Evolutionary conservation across 768 basidiomycete species (phyloP).

Genomic region (Agrocybe praecox): DNA sequence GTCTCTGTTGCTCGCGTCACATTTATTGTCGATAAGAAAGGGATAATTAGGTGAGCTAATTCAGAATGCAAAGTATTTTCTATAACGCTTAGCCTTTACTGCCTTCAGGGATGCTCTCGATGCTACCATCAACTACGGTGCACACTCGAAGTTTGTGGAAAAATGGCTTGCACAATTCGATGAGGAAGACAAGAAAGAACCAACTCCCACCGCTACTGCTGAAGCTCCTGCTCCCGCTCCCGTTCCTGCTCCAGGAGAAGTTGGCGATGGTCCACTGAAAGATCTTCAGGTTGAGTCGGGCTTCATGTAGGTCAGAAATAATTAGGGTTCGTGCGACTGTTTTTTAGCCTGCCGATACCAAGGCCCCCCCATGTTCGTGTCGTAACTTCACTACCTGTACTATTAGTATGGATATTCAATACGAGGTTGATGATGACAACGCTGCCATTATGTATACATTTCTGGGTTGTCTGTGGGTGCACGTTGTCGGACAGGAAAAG

Average conservation of each 20-base stretch:
- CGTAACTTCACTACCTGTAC: no score
- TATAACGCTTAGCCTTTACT: constrained; percentile 6
- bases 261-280: not conserved
- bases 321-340: no score
- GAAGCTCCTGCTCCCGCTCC: constrained; percentile 7
- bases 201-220: not conserved
- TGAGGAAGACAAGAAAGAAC: constrained; percentile 32
- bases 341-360: no score
- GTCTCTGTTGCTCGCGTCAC: constrained; percentile 63
- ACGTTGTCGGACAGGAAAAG: no score
- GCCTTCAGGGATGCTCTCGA: constrained; percentile 59
- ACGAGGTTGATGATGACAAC: no score
- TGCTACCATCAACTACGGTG: constrained; percentile 61
- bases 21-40: constrained; percentile 74
- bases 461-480: no score
- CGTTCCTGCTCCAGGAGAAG: not conserved
- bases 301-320: not conserved
- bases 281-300: not conserved
- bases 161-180: constrained; percentile 63
- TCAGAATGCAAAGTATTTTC: not conserved
- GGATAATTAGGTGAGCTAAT: constrained; percentile 59
- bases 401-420: no score
- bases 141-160: constrained; percentile 72
- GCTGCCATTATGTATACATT: no score
- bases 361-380: no score